These are phyloP conservation scores for Phyllosticta paracitricarpa DNA, from an alignment of 2,329 filamentous ascomycete genomes.

Conservation along the genomic window DNA sequence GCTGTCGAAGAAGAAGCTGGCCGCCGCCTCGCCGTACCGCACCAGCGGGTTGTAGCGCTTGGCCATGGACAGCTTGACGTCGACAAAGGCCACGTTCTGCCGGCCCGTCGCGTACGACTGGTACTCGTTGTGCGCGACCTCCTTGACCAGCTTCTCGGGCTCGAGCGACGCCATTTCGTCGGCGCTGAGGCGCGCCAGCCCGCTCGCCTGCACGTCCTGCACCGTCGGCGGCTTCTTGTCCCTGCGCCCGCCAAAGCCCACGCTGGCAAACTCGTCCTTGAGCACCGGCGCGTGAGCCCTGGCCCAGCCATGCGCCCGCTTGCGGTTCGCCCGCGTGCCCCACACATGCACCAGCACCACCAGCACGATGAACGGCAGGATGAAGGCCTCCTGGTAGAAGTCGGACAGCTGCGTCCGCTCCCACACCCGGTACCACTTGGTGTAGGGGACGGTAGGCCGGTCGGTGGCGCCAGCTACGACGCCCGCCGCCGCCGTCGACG, in stretches of 20 bases:
- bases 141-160: constrained; percentile 59
- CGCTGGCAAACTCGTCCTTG: constrained; percentile 71
- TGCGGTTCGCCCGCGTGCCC: constrained; percentile 69
- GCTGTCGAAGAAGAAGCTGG: constrained; percentile 73
- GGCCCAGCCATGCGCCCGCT: constrained; percentile 73
- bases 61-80: constrained; percentile 69
- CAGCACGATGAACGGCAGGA: constrained; percentile 64
- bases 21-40: constrained; percentile 54
- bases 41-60: constrained; percentile 79
- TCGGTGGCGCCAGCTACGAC: constrained; percentile 32
- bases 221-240: constrained; percentile 31
- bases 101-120: constrained; percentile 80
- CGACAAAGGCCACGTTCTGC: constrained; percentile 84
- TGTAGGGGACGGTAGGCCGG: constrained; percentile 54
- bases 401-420: constrained; percentile 77
- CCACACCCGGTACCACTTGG: constrained; percentile 94
- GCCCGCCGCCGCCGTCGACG: constrained; percentile 29
- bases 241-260: constrained; percentile 59
- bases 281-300: constrained; percentile 62
- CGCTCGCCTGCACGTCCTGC: constrained; percentile 36
- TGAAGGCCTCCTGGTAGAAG: constrained; percentile 78
- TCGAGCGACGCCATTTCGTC: constrained; percentile 30
- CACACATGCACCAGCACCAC: constrained; percentile 71
- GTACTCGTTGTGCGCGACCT: constrained; percentile 82
- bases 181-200: constrained; percentile 27